Base-by-base conservation (phyloP, 768 basidiomycete genomes). In the Mycena albidolilacea region DNA sequence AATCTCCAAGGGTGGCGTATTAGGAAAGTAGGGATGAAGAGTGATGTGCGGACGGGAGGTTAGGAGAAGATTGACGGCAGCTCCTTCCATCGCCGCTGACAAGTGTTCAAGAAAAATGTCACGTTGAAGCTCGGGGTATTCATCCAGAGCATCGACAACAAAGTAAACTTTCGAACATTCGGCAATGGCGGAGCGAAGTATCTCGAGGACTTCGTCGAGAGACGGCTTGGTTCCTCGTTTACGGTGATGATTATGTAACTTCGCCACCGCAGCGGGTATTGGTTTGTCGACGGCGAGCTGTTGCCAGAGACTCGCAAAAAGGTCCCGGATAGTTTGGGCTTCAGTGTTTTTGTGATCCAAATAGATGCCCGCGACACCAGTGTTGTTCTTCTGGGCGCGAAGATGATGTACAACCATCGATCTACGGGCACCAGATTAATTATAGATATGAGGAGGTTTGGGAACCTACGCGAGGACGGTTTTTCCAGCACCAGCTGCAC, bases 321-420 rank as follows among this genome's bases (percentile, higher is more conserved):
- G n/a, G n/a, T 10, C 37, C 17, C 6, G 17, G 15, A 15, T 7
- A 3, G 60, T 43, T n/a, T 61, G 60, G 6, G 37, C 39, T 23
- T 61, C 39, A 7, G 38, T 44, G 17, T 61, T 39, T 39, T 61
- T 61, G 60, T 61, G 43, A 23, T 61, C 21, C n/a, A 61, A 43
- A 14, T 52, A 52, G 7, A 48, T 48, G 15, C 46, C 38, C 3
- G 23, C 23, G 12, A 50, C 30, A 35, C 35, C 5, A 19, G 21
- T 48, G 63, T 21, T 48, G 12, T 7, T 15, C 21, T 37, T 12
- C 60, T 23, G 8, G 50, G 8, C 50, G 7, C 50, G 50, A 52
- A 52, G 50, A 12, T 52, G 50, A 23, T 52, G 50, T 52, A 52
- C 50, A 8, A 52, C 50, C 50, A 52, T n/a, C 8, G 50, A n/a